Evolutionary conservation across 2,329 filamentous ascomycete genomes (phyloP), one percentile per base, ranked within the genome.

Genomic region (Exophiala calicioides): DNA sequence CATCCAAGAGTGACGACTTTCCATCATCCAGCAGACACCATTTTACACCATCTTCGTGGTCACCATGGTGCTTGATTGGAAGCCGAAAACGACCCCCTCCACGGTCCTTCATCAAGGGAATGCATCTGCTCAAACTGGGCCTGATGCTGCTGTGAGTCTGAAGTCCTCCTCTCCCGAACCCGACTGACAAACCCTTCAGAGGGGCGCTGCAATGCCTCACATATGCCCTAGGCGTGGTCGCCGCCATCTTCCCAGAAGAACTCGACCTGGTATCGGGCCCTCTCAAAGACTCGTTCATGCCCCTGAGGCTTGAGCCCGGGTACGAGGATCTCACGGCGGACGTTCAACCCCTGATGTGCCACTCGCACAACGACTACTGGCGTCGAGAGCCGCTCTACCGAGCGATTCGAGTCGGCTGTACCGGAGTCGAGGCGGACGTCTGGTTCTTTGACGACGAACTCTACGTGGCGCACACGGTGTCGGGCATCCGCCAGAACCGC

Each of bases 291-390:
- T 19, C 23, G 12, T 27, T 27, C 10, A 13, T 33, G 5, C 15
- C 27, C 16, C 42, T 38, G 10, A 23, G 31, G 8, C 16, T 31
- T 15, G 33, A 20, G 5, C 42, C 33, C 16, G 18, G 31, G 8
- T 19, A 38, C n/a, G 33, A 20, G 5, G 72, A 77, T 56, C 65
- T 73, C 50, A 77, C 74, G 3, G 68, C 68, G 13, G 73, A 74
- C 44, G 70, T 77, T 23, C 59, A 62, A 1, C 75, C 77, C 0
- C 68, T 76, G 8, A 67, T 65, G 26, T 79, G 75, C 47, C 77
- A 80, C 55, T 79, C 76, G 1, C 78, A 81, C 55, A 80, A 80
- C 54, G 78, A 81, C 60, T 80, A 80, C 61, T 79, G 74, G 75
- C 73, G 75, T 7, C 65, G 63, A 1, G 67, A 78, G 0, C 78